Conservation (phyloP, 2,329 filamentous ascomycete species). For the Exophiala calicioides region DNA sequence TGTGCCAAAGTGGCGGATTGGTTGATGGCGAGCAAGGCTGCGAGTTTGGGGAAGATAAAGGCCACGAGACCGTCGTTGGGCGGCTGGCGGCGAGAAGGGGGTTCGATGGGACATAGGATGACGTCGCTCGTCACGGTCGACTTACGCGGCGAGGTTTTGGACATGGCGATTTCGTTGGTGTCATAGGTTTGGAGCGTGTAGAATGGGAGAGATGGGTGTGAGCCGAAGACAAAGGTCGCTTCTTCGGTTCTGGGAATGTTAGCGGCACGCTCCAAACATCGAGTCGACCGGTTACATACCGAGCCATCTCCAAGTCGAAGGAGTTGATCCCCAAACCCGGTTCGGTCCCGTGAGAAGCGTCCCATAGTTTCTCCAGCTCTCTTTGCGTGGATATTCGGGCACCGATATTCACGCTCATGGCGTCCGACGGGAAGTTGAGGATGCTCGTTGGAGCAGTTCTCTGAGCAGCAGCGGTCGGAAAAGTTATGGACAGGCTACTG, state of each 20-base stretch:
- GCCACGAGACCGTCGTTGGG: slow-evolving; percentile 47
- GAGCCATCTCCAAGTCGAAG: slow-evolving; percentile 45
- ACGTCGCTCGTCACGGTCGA: slow-evolving; percentile 44
- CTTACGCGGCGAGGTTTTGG: slow-evolving; percentile 44
- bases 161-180: slow-evolving; percentile 45
- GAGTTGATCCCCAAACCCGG: slow-evolving; percentile 35
- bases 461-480: slow-evolving; percentile 40
- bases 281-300: slow-evolving; percentile 37
- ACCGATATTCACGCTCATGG: slow-evolving; percentile 37
- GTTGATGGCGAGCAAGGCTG: slow-evolving; percentile 52
- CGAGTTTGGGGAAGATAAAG: slow-evolving; percentile 50
- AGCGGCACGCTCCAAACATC: slow-evolving; percentile 18
- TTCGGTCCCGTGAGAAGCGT: slow-evolving; percentile 48
- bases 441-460: slow-evolving; percentile 47
- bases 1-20: slow-evolving; percentile 44
- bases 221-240: slow-evolving; percentile 47
- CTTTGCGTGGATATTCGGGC: slow-evolving; percentile 41
- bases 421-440: slow-evolving; percentile 42
- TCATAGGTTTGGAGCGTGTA: slow-evolving; percentile 48
- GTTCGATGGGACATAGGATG: slow-evolving; percentile 45
- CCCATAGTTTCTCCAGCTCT: slow-evolving; percentile 47
- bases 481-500: slow-evolving; percentile 36
- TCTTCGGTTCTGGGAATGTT: slow-evolving; percentile 39
- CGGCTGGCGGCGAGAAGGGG: slow-evolving; percentile 39
- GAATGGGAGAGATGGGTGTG: slow-evolving; percentile 42